Evolutionary conservation across 1,139 yeast genomes (phyloP), one percentile per base, ranked within the genome.

Genomic region (Diutina neorugosa): DNA sequence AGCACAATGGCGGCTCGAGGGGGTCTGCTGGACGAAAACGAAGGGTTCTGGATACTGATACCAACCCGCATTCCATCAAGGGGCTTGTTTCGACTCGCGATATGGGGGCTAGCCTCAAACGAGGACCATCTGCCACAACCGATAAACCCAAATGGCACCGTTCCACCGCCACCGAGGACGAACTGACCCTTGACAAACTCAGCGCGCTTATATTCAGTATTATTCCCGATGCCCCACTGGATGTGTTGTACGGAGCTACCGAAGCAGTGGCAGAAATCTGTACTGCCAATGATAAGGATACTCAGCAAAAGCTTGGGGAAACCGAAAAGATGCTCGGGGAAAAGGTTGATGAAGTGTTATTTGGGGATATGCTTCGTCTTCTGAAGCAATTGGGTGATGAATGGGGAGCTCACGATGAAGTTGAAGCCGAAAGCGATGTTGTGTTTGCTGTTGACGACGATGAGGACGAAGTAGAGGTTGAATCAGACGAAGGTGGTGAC

Each of bases 221-320:
- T 16, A 18, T 46, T 11, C 50, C 50, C 21, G 50, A 46, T 27
- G 20, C 40, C 12, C 40, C 50, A 6, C 50, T 46, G 50, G 50
- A 46, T 16, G 19, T 18, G 5, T 9, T 46, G 8, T 46, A 46
- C 31, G 50, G 40, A 27, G 50, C 50, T 4, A 46, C 50, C n/a
- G 50, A 46, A 19, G 50, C 50, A 5, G 19, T 46, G n/a, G 50
- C 50, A 7, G 50, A 46, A 14, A 46, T 46, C 14, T 46, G 50
- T 12, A 23, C 50, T 18, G 16, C 40, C 9, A 25, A 5, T 2
- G 23, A 8, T 2, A 14, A 19, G 14, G 50, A 46, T 18, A 46
- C 37, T 9, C 5, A 4, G 50, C n/a, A 27, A 1, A 46, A 46
- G 16, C 50, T 25, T 16, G 23, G 25, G 31, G 37, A 46, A 27